A percentile compares a stretch with the other conserved stretches of the same genome.
Conservation (phyloP, 495 filamentous ascomycete species). For the Xylaria intraflava region DNA sequence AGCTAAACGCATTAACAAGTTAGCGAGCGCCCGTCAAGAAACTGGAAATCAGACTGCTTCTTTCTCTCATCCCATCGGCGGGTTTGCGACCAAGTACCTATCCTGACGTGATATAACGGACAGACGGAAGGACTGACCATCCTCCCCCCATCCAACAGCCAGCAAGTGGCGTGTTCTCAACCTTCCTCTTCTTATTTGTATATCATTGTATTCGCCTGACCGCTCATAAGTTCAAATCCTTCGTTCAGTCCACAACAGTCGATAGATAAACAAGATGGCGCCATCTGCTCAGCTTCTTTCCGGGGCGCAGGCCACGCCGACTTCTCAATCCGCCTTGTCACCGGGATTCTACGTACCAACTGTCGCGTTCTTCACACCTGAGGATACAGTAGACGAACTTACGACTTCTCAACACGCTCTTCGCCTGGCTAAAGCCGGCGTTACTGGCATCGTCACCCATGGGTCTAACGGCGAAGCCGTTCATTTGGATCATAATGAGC, state of each 20-base stretch:
- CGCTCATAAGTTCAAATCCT: too few species aligned
- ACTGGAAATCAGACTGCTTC: too few species aligned
- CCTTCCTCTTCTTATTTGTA: neutral
- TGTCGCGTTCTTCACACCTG: constrained; percentile 55
- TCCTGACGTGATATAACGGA: too few species aligned
- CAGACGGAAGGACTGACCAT: too few species aligned
- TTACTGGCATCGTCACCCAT: constrained; percentile 75
- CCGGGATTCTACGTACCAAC: constrained; percentile 64
- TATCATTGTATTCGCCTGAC: too few species aligned
- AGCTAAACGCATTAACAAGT: too few species aligned
- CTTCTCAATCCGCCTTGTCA: constrained; percentile 28
- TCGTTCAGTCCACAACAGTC: neutral
- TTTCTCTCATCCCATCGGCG: too few species aligned
- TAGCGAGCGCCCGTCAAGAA: too few species aligned
- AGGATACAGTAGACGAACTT: constrained; percentile 55
- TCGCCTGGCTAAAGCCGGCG: constrained; percentile 70
- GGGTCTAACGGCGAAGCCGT: constrained; percentile 85
- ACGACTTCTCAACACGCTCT: constrained; percentile 69
- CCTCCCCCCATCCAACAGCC: too few species aligned
- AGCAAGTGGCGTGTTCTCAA: too few species aligned
- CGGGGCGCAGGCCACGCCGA: constrained; percentile 27
- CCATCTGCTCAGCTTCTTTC: neutral
- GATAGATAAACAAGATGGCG: neutral
- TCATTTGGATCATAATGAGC: constrained; percentile 63
- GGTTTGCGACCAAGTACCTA: too few species aligned